These are phyloP conservation scores for Trametes sanguinea DNA, from an alignment of 768 basidiomycete species.

Conservation along the genomic window DNA sequence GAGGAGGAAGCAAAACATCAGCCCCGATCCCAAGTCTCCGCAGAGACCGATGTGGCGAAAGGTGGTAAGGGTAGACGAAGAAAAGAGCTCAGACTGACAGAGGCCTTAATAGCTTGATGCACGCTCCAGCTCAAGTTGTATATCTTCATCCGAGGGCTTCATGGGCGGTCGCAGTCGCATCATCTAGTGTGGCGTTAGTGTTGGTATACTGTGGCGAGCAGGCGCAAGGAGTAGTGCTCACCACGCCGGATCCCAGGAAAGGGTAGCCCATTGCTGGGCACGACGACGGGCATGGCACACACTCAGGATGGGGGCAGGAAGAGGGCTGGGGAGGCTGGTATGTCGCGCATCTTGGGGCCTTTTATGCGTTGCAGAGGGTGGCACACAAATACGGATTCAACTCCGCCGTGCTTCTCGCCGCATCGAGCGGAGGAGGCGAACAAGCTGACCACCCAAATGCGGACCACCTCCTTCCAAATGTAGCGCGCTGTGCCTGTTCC, in stretches of 20 bases:
- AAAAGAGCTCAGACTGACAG: not conserved
- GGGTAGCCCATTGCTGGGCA: not conserved
- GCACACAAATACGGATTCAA: slow-evolving; percentile 4
- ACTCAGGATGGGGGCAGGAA: not conserved
- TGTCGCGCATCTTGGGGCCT: not conserved
- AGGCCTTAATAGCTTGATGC: not conserved
- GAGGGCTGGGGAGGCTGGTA: slow-evolving; percentile 1
- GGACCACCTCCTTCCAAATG: not conserved
- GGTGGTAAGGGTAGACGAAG: not conserved
- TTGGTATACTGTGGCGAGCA: not conserved
- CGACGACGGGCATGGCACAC: not conserved
- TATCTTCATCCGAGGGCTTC: not conserved
- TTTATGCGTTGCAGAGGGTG: slow-evolving; percentile 8
- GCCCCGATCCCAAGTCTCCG: slow-evolving; percentile 2
- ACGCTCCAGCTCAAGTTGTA: not conserved
- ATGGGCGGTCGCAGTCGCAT: no score
- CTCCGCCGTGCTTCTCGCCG: slow-evolving; percentile 18
- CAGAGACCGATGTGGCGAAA: not conserved
- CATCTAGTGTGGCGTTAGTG: not conserved
- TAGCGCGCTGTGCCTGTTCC: not conserved
- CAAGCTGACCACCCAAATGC: not conserved
- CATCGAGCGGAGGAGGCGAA: slow-evolving; percentile 3
- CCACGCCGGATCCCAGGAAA: not conserved
- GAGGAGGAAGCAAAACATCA: not conserved
- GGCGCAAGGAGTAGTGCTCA: not conserved